A percentile compares a stretch with the other conserved stretches of the same genome.
Conservation (phyloP, 306 rosid species). For the Prunus padus region DNA sequence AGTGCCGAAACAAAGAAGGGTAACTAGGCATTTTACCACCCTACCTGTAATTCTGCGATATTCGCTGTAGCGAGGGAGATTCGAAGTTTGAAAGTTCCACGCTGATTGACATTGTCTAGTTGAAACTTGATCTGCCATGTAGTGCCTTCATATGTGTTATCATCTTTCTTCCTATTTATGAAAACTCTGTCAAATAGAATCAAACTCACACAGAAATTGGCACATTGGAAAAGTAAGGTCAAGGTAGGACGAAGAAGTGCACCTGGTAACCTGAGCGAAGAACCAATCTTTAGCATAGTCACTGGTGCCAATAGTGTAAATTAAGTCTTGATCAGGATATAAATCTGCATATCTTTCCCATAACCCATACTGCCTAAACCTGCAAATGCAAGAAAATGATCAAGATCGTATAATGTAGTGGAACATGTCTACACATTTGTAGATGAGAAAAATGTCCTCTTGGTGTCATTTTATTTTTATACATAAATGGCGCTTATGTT, state of each 20-base stretch:
- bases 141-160: constrained; percentile 56
- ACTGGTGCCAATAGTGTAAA: constrained; percentile 65
- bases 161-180: constrained; percentile 50
- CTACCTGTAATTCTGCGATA: constrained; percentile 58
- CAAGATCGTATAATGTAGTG: not conserved
- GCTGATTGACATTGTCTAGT: constrained; percentile 36
- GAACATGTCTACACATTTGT: not conserved
- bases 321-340: constrained; percentile 65
- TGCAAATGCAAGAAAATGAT: constrained; percentile 19
- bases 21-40: not conserved
- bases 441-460: too few relatives aligned
- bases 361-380: constrained; percentile 87
- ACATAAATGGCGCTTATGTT: too few relatives aligned
- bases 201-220: not conserved
- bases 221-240: not conserved
- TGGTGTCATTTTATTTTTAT: too few relatives aligned
- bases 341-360: constrained; percentile 93
- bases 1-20: too few relatives aligned
- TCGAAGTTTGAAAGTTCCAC: constrained; percentile 50
- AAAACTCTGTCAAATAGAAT: not conserved
- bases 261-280: constrained; percentile 93
- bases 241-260: not conserved
- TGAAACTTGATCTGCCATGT: constrained; percentile 74
- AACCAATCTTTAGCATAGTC: constrained; percentile 85
- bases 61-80: constrained; percentile 71